phyloP scores from a whole-genome alignment of 148 eudicot species.

The Camellia japonica region DNA sequence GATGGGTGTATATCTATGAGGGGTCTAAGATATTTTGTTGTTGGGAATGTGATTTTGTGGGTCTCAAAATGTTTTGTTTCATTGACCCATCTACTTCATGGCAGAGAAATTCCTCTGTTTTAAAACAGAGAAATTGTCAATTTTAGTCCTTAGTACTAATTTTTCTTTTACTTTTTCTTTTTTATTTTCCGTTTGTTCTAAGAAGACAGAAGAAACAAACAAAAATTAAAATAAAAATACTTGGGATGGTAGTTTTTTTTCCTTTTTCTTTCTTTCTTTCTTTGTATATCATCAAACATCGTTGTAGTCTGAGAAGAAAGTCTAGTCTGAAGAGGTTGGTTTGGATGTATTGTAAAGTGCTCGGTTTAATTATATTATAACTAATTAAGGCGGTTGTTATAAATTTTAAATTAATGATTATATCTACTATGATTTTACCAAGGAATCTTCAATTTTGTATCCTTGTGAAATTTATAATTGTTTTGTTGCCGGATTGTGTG shows the following conservation, averaged over 20 bases:
- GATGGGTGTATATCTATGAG: neutral
- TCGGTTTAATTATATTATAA: neutral
- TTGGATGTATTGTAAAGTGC: neutral
- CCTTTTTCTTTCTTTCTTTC: too few relatives aligned
- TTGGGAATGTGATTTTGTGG: conserved; percentile 29
- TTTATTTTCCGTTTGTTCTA: neutral
- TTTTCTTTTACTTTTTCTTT: neutral
- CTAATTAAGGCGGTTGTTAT: neutral
- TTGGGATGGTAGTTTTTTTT: neutral
- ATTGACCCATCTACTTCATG: conserved; percentile 12
- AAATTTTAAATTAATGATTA: neutral
- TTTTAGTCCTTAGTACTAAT: conserved; percentile 16
- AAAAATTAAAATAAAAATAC: neutral
- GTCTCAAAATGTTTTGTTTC: conserved; percentile 25
- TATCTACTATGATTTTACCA: neutral
- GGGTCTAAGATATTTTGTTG: conserved; percentile 28
- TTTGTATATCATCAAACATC: too few relatives aligned
- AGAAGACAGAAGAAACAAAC: neutral
- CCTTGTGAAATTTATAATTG: neutral
- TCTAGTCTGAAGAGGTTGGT: neutral
- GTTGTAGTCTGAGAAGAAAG: too few relatives aligned
- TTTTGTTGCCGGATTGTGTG: neutral
- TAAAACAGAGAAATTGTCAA: neutral
- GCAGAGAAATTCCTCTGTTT: neutral
- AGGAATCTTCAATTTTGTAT: neutral